These are phyloP conservation scores for Moricandia arvensis DNA, from an alignment of 345 rosid species.

Conservation along the genomic window DNA sequence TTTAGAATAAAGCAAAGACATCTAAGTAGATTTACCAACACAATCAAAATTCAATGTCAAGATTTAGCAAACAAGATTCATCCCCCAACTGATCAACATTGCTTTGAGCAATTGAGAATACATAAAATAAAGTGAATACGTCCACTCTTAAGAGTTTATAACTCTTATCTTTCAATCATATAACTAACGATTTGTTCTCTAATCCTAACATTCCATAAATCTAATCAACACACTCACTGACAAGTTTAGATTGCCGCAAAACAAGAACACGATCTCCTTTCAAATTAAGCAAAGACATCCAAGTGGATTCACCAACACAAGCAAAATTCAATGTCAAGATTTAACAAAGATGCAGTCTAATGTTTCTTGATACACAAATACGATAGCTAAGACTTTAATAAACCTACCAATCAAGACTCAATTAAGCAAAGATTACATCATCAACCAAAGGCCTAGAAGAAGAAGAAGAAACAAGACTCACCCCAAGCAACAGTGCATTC, in stretches of 20 bases:
- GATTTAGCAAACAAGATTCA: not conserved
- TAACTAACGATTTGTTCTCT: too few relatives aligned
- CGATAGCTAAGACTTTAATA: not conserved
- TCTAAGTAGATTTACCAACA: not conserved
- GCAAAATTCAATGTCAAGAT: constrained; percentile 1
- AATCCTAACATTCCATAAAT: not conserved
- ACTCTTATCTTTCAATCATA: too few relatives aligned
- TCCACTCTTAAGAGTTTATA: too few relatives aligned
- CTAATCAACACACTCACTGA: too few relatives aligned
- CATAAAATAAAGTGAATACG: too few relatives aligned
- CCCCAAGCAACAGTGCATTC: constrained; percentile 99
- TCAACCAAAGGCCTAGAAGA: not conserved
- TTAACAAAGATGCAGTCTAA: not conserved
- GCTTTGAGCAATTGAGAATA: too few relatives aligned
- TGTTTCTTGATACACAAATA: not conserved
- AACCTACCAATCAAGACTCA: not conserved
- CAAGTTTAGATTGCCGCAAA: too few relatives aligned
- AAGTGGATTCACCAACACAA: not conserved
- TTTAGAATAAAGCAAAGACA: not conserved
- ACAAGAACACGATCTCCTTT: not conserved
- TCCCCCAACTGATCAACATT: too few relatives aligned
- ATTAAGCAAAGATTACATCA: not conserved
- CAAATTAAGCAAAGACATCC: not conserved
- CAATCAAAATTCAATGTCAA: constrained; percentile 4
- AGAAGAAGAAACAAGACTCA: constrained; percentile 43